Base-by-base conservation (phyloP, 345 rosid species). In the Balakata baccata region DNA sequence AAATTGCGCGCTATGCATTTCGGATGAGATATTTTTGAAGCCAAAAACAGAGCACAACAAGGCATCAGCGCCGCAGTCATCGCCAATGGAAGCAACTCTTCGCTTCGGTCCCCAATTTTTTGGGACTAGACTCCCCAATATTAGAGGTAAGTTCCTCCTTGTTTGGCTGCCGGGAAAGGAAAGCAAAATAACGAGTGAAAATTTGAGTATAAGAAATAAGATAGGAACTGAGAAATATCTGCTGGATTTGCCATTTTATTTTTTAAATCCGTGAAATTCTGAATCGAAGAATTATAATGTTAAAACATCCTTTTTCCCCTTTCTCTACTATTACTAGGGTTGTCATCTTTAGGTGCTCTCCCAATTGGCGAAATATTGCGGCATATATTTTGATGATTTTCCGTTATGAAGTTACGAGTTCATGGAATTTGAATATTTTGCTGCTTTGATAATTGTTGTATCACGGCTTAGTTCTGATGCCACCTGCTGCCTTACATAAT, bases 31-130 rank as follows among this genome's bases (percentile, higher is more conserved):
- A 59, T 60, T 54, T 29, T 47, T 47, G 74, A 46, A 71, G 74
- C 51, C 45, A 29, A 71, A 64, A 45, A 7, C n/a, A 41, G 57
- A 8, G 11, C 4, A 39, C 41, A 6, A 29, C 0, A 18, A 14
- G 43, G 25, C 13, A 34, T 3, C 10, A 62, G 20, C 38, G 68
- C 72, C 34, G 77, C 34, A 18, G 17, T 62, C 69, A 38, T 63
- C 8, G 72, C 47, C 62, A 64, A 83, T 85, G 88, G 88, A 81
- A 74, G 82, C 85, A 18, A 68, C 82, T 73, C 74, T 81, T 9
- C 57, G 58, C 47, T 79, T 79, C 66, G 38, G 64, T 69, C 68
- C 79, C 1, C 75, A 23, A 2, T 39, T 75, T 63, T 77, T 83
- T 47, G 74, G 66, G 3, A 20, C 63, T 20, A 77, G 52, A 12